Evolutionary conservation across 1,139 yeast species (phyloP).

Genomic region (Zygosaccharomyces sapae): DNA sequence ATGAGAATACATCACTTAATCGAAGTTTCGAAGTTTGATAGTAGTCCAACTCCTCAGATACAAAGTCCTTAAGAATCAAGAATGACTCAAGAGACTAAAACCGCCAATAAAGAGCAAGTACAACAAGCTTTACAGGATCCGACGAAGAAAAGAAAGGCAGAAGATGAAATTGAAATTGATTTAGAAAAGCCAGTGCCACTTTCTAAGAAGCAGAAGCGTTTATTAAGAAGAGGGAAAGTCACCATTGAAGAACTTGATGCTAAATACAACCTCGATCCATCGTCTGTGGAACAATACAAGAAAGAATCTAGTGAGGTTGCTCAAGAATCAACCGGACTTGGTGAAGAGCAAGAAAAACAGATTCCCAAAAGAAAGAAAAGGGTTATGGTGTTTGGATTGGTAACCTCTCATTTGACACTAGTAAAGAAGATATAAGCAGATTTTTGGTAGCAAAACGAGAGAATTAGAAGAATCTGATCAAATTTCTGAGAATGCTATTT

Average conservation of each 20-base stretch:
- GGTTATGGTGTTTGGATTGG: conserved; percentile 91
- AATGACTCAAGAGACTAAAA: conserved; percentile 6
- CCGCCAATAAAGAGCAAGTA: conserved; percentile 16
- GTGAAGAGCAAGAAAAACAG: conserved; percentile 22
- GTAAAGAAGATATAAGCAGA: conserved; percentile 64
- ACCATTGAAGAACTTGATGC: conserved; percentile 54
- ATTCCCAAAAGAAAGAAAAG: conserved; percentile 36
- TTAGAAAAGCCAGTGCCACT: conserved; percentile 73
- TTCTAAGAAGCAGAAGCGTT: conserved; percentile 87
- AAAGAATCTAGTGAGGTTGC: conserved; percentile 31
- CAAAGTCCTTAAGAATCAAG: background rate
- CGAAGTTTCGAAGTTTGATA: too few relatives aligned
- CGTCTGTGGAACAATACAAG: conserved; percentile 35
- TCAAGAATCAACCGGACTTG: conserved; percentile 13
- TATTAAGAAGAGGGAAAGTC: conserved; percentile 68
- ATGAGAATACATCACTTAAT: too few relatives aligned
- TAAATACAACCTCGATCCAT: conserved; percentile 41
- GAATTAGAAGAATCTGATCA: conserved; percentile 39
- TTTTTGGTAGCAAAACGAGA: conserved; percentile 60
- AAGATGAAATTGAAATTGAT: conserved; percentile 72
- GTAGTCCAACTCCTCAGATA: too few relatives aligned
- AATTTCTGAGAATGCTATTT: conserved; percentile 45
- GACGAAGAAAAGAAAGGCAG: conserved; percentile 38
- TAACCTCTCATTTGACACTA: conserved; percentile 80
- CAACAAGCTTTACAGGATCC: conserved; percentile 33